These are phyloP conservation scores for Blastosporella zonata DNA, from an alignment of 1,284 basidiomycete species.

Conservation along the genomic window DNA sequence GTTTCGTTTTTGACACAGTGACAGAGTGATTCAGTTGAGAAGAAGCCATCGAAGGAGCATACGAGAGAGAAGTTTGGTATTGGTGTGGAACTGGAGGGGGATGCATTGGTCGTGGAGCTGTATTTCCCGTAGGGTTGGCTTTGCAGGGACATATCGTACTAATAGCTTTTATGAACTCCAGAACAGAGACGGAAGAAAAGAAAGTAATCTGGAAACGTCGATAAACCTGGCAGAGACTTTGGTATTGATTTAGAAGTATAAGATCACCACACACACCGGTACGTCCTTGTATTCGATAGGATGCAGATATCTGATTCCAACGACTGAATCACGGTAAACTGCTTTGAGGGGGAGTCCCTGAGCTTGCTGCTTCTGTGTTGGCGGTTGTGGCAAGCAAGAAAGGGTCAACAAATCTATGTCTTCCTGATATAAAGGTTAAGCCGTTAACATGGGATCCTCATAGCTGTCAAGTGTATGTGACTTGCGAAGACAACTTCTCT, in stretches of 20 bases:
- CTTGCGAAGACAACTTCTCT: slow-evolving; percentile 65
- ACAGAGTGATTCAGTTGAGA: slow-evolving; percentile 1
- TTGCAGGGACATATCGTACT: slow-evolving; percentile 71
- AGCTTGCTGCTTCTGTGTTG: slow-evolving; percentile 27
- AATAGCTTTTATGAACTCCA: slow-evolving; percentile 59
- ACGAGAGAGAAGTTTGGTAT: slow-evolving; percentile 1
- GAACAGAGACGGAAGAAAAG: slow-evolving; percentile 40
- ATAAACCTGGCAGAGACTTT: slow-evolving; percentile 42
- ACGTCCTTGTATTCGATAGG: slow-evolving; percentile 38
- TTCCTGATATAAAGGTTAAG: slow-evolving; percentile 45
- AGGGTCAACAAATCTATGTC: slow-evolving; percentile 69
- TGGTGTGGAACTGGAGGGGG: slow-evolving; percentile 7
- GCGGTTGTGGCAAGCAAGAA: slow-evolving; percentile 39
- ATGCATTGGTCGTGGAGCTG: slow-evolving; percentile 13
- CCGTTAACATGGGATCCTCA: neutral
- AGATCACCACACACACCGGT: slow-evolving; percentile 34
- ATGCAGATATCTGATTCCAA: slow-evolving; percentile 71
- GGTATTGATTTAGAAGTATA: neutral
- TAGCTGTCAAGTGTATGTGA: slow-evolving; percentile 11
- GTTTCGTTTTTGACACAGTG: neutral
- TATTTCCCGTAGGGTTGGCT: slow-evolving; percentile 31
- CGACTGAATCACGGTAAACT: slow-evolving; percentile 66
- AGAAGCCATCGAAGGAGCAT: slow-evolving; percentile 4
- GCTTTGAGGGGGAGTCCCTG: slow-evolving; percentile 70
- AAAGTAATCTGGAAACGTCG: slow-evolving; percentile 76